Evolutionary conservation across 176 grass and related monocot species (phyloP).

Genomic region (Hyparrhenia diplandra): DNA sequence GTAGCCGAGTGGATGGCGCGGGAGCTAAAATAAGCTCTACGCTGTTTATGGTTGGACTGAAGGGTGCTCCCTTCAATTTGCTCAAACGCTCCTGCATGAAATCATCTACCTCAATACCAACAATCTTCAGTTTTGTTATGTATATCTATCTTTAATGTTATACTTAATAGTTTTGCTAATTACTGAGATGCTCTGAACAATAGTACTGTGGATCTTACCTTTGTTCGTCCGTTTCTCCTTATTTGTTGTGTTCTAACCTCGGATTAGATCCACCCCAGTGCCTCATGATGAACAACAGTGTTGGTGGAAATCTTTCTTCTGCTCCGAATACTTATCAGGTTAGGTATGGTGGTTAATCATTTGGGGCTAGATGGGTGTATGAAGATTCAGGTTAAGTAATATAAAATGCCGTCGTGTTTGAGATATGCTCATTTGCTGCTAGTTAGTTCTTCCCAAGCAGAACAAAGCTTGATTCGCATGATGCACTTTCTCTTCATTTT

Average conservation of each 20-base stretch:
- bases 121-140: not conserved
- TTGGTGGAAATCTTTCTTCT: too few species aligned
- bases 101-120: not conserved
- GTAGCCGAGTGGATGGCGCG: conserved; percentile 76
- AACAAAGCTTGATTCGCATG: not conserved
- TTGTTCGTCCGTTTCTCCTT: too few species aligned
- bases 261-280: too few species aligned
- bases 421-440: not conserved
- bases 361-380: too few species aligned
- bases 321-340: too few species aligned
- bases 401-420: too few species aligned
- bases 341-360: too few species aligned
- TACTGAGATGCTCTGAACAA: not conserved
- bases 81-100: conserved; percentile 24
- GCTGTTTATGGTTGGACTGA: conserved; percentile 83
- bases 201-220: not conserved
- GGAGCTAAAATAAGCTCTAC: conserved; percentile 68
- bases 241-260: too few species aligned
- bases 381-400: too few species aligned
- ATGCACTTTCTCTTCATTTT: not conserved
- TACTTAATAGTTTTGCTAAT: not conserved
- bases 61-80: conserved; percentile 68
- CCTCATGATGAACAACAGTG: too few species aligned
- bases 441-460: not conserved
- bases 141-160: not conserved